Conservation (phyloP, 73 alveolate genomes). For the Paramecium bursaria region DNA sequence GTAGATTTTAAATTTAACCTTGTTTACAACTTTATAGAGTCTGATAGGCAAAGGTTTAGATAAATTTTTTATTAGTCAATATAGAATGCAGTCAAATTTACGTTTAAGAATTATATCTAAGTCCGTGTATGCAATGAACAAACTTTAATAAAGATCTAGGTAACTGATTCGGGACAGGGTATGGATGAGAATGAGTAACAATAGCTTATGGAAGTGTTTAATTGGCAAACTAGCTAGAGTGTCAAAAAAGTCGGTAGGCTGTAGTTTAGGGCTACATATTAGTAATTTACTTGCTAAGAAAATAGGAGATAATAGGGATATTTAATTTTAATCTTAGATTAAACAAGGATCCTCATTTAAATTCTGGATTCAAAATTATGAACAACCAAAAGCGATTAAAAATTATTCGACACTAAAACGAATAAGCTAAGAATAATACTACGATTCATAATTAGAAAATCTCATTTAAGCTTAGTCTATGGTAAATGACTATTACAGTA, state of each 20-base stretch:
- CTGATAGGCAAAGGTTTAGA: too few relatives aligned
- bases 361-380: too few relatives aligned
- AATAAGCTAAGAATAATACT: too few relatives aligned
- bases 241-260: constrained; percentile 16
- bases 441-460: too few relatives aligned
- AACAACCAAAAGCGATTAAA: too few relatives aligned
- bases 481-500: too few relatives aligned
- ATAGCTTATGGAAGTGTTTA: background rate
- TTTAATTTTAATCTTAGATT: too few relatives aligned
- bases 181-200: constrained; percentile 33
- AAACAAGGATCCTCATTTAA: too few relatives aligned
- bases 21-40: background rate
- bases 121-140: background rate
- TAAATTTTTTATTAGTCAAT: background rate
- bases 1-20: background rate
- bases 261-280: constrained; percentile 20
- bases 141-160: background rate
- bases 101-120: background rate
- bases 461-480: too few relatives aligned
- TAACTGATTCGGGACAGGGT: constrained; percentile 45
- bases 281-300: constrained; percentile 2
- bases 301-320: too few relatives aligned
- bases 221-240: background rate
- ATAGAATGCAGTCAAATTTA: constrained; percentile 41
- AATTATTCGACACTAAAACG: too few relatives aligned